Percentiles rank a stretch among this genome's conserved stretches.
These are phyloP conservation scores for Pythium scleroteichum DNA, from an alignment of 352 stramenopile genomes.

Conservation along the genomic window DNA sequence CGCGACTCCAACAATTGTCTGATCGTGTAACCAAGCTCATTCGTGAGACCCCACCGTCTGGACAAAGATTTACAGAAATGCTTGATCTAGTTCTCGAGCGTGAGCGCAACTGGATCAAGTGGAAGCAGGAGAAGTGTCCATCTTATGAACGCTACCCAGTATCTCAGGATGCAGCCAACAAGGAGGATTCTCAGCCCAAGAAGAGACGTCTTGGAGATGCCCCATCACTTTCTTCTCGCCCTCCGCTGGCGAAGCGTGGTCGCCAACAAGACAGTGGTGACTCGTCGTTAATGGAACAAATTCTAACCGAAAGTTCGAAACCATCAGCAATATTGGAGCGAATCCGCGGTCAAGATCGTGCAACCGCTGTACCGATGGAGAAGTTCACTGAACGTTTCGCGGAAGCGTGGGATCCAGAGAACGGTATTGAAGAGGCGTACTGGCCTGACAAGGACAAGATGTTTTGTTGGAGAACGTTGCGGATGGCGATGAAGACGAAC, in stretches of 20 bases:
- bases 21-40: conserved; percentile 80
- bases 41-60: conserved; percentile 84
- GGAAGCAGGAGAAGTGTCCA: conserved; percentile 89
- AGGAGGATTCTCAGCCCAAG: conserved; percentile 29
- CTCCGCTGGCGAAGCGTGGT: conserved; percentile 30
- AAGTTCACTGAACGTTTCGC: conserved; percentile 89
- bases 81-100: conserved; percentile 82
- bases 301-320: conserved; percentile 78
- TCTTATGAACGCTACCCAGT: conserved; percentile 64
- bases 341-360: conserved; percentile 72
- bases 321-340: conserved; percentile 69
- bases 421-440: conserved; percentile 95
- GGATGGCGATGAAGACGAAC: conserved; percentile 72
- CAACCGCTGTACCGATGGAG: conserved; percentile 62
- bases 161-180: conserved; percentile 17
- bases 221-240: conserved; percentile 21
- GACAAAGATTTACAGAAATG: conserved; percentile 88
- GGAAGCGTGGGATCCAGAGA: conserved; percentile 94
- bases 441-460: conserved; percentile 94
- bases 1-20: conserved; percentile 56
- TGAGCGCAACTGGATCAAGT: conserved; percentile 90
- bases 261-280: conserved; percentile 20
- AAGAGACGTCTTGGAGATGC: conserved; percentile 47
- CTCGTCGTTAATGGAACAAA: conserved; percentile 70
- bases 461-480: conserved; percentile 85